Evolutionary conservation across 2,329 filamentous ascomycete species (phyloP), one percentile per base, ranked within the genome.

Genomic region (Ophiostoma quercus): DNA sequence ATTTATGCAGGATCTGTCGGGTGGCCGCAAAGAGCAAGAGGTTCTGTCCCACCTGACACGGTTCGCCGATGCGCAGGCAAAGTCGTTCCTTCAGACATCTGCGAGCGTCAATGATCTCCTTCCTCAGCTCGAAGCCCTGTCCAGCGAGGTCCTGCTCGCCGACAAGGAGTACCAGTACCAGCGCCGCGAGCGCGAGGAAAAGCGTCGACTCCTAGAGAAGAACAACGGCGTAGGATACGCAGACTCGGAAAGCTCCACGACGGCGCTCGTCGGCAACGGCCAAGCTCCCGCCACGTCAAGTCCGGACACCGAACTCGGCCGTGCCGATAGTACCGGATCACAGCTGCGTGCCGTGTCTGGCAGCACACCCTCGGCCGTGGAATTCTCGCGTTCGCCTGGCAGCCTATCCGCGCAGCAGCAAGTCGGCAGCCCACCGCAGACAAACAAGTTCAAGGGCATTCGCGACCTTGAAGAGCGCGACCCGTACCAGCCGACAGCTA

Each of bases 1-100:
- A 16, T 99, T 98, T 77, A 96, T 99, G 92, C 94, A 98, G 76
- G 95, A 99, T 81, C 84, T 99, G n/a, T 95, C 98, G 73, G 95
- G 95, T 39, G 95, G 95, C n/a, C 90, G 95, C 73, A 99, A 98
- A 78, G 95, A 99, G 76, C 95, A 98, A 77, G 95, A 99, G 78
- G 92, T 99, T 4, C 80, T 99, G 39, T 98, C 94, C 0, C 92
- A 97, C 77, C 84, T 99, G 41, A 99, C 95, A 1, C 94, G 90
- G 77, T 99, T 94, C 78, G 96, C 96, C 11, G 93, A 96, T 77
- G 88, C 90, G 2, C 95, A 99, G 77, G 92, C 95, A 19, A 90
- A 87, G 75, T 89, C 87, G 71, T 98, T 96, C 76, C 82, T 98
- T 68, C 82, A 86, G 0, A 90, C 94, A 0, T 90, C 94, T 14